A percentile compares a stretch with the other conserved stretches of the same genome.
phyloP scores from a whole-genome alignment of 108 stramenopile genomes.

The Schizochytrium sp. region DNA sequence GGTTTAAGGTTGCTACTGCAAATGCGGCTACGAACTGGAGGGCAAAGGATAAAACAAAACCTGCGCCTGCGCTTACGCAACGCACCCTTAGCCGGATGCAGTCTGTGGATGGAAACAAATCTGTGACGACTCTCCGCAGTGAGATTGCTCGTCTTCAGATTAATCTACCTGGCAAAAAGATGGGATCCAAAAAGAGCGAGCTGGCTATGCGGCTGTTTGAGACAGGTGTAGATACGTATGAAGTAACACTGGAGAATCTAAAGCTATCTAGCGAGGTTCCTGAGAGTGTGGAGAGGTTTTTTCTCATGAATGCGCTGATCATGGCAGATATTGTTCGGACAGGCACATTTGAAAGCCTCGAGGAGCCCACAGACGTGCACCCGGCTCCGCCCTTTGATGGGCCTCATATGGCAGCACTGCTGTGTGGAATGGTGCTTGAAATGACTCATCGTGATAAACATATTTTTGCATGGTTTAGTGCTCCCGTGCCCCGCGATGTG shows the following conservation, averaged over 20 bases:
- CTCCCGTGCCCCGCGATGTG: not conserved
- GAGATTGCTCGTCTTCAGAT: not conserved
- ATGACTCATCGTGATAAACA: not conserved
- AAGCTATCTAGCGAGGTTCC: conserved; percentile 15
- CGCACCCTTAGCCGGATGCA: conserved; percentile 26
- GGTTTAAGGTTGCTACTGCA: conserved; percentile 5
- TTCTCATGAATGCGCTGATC: not conserved
- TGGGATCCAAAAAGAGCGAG: not conserved
- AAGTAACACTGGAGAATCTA: not conserved
- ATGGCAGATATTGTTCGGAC: not conserved
- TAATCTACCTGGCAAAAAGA: not conserved
- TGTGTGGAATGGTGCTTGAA: not conserved
- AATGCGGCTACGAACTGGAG: not conserved
- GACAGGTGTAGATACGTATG: conserved; percentile 51
- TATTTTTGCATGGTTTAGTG: conserved; percentile 16
- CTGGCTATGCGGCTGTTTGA: conserved; percentile 29
- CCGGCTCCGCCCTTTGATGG: not conserved
- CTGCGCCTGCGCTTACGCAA: conserved; percentile 12
- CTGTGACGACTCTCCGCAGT: not conserved
- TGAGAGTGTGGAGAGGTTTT: not conserved
- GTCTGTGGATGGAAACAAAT: not conserved
- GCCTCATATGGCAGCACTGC: not conserved
- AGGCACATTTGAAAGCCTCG: not conserved
- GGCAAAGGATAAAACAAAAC: not conserved
- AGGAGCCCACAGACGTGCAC: not conserved